These are phyloP conservation scores for Vitellaria paradoxa DNA, from an alignment of 179 eudicot species.

Conservation along the genomic window DNA sequence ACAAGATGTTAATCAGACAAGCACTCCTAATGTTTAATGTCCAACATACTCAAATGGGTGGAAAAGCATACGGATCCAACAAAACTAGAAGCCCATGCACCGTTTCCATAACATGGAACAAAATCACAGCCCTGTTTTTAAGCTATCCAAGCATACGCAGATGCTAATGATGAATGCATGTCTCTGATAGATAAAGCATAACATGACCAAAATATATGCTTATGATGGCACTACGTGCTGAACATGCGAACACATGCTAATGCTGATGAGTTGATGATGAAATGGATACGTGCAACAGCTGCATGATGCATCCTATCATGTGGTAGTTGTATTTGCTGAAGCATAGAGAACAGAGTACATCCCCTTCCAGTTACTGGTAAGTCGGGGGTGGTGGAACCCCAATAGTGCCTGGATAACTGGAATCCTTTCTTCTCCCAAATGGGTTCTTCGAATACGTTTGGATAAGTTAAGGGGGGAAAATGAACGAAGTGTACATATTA, in stretches of 20 bases:
- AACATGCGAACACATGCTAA: slow-evolving; percentile 52
- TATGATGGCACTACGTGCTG: slow-evolving; percentile 31
- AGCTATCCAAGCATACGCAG: slow-evolving; percentile 18
- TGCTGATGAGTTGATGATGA: slow-evolving; percentile 64
- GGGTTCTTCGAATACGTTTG: slow-evolving; percentile 92
- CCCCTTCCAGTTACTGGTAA: slow-evolving; percentile 90
- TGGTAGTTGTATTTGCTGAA: slow-evolving; percentile 27
- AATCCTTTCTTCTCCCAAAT: slow-evolving; percentile 85
- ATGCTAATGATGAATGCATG: slow-evolving; percentile 35
- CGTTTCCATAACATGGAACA: slow-evolving; percentile 4
- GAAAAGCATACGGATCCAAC: slow-evolving; percentile 8
- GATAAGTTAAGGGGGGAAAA: slow-evolving; percentile 46
- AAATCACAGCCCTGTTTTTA: neutral
- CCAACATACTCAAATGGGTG: neutral
- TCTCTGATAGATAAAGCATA: slow-evolving; percentile 19
- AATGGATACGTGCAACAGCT: slow-evolving; percentile 83
- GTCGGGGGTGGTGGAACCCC: slow-evolving; percentile 42
- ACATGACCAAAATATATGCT: slow-evolving; percentile 37
- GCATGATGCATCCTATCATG: slow-evolving; percentile 93
- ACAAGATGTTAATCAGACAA: neutral
- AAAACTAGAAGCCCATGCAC: slow-evolving; percentile 22
- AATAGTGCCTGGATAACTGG: slow-evolving; percentile 44
- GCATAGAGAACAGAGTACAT: slow-evolving; percentile 77
- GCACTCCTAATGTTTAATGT: neutral
- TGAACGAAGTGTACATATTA: neutral